These are phyloP conservation scores for Lactarius deliciosus DNA, from an alignment of 768 basidiomycete genomes.

Conservation along the genomic window DNA sequence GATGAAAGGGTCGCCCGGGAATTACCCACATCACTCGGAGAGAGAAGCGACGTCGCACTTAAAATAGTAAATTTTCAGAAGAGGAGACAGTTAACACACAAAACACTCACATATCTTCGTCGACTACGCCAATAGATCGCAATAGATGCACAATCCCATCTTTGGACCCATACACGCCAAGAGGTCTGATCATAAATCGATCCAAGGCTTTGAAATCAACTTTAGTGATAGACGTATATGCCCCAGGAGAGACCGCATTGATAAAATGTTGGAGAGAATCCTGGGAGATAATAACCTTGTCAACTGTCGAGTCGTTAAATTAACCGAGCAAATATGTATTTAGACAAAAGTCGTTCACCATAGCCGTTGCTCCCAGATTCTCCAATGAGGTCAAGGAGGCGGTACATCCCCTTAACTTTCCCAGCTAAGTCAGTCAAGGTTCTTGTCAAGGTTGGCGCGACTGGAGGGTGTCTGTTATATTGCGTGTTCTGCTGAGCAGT, in stretches of 20 bases:
- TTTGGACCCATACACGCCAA: slow-evolving; percentile 59
- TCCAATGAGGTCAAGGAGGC: slow-evolving; percentile 52
- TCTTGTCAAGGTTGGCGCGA: neutral
- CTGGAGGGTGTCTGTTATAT: neutral
- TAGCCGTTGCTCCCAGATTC: slow-evolving; percentile 52
- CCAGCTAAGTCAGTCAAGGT: neutral
- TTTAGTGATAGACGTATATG: slow-evolving; percentile 53
- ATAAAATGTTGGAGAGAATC: slow-evolving; percentile 48
- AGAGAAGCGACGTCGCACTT: slow-evolving; percentile 31
- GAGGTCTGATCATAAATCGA: slow-evolving; percentile 44
- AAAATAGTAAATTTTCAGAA: neutral
- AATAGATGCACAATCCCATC: slow-evolving; percentile 50
- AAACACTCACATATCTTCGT: slow-evolving; percentile 42
- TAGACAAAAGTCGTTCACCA: slow-evolving; percentile 37
- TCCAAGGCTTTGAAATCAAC: slow-evolving; percentile 58
- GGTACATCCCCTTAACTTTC: slow-evolving; percentile 47
- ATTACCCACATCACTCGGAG: slow-evolving; percentile 21
- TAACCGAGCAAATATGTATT: neutral
- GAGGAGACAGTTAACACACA: neutral
- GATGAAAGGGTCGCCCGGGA: slow-evolving; percentile 41
- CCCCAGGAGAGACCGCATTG: slow-evolving; percentile 49
- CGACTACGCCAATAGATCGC: slow-evolving; percentile 37
- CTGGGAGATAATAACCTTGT: slow-evolving; percentile 61
- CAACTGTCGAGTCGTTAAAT: slow-evolving; percentile 39
- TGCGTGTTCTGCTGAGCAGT: neutral